Base-by-base conservation (phyloP, 2,329 filamentous ascomycete species). In the Fusarium chaquense region DNA sequence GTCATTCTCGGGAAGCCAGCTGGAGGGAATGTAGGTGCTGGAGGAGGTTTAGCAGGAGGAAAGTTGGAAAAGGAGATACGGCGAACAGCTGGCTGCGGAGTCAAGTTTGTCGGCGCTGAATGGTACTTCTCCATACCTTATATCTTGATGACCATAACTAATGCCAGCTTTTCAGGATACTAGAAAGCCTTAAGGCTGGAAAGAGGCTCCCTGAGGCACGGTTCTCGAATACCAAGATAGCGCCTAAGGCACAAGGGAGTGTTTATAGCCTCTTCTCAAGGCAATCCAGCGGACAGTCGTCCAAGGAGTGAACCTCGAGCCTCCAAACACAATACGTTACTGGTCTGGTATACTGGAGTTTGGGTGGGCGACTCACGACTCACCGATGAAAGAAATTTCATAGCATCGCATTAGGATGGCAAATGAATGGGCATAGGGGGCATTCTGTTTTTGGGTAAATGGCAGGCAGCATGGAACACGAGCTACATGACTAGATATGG, bases 21-120 rank as follows among this genome's bases (percentile, higher is more conserved):
- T 4, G 77, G 79, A n/a, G 69, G 67, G 26, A 58, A 79, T 18
- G 67, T 59, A 6, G 90, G 89, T 45, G 87, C 86, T 12, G 93
- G 93, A 0, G 93, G 93, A 44, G 93, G 92, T 1, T 83, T 98
- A 9, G 89, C 94, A 6, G 89, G 87, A 2, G 85, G 85, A 32
- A 98, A 98, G 82, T 81, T 97, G 51, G 91, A 97, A 72, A 92
- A 88, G 78, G 94, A 97, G 81, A 91, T 97, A 58, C 80, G 83
- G 28, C 86, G 86, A 58, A 83, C 89, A 6, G 85, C 90, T 24
- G 92, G 92, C 13, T 89, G 87, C 67, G 88, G 87, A 28, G 85
- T 97, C 53, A 94, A 90, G 81, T 95, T 91, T 78, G 91, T 98
- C 56, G 88, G 86, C 53, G 92, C 90, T 28, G 91, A 97, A 73